Evolutionary conservation across 1,284 basidiomycete species (phyloP).

Genomic region (Cronartium quercuum): DNA sequence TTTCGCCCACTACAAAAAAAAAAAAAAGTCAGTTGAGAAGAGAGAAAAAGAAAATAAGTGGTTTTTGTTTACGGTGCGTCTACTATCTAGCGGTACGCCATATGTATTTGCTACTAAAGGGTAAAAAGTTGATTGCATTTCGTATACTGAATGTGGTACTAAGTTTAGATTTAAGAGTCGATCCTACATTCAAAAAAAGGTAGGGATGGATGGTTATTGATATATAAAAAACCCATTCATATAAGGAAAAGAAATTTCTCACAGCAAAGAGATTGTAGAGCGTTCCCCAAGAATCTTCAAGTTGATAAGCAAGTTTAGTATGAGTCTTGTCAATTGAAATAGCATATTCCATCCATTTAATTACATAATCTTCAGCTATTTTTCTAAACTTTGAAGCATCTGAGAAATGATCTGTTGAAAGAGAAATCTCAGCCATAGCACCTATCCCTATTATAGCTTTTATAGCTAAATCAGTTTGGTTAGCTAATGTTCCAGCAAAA

Average conservation of each 20-base stretch:
- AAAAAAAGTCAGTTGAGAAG: background rate
- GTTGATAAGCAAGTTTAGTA: constrained; percentile 49
- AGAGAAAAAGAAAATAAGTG: constrained; percentile 43
- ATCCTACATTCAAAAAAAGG: constrained; percentile 41
- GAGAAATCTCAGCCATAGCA: constrained; percentile 46
- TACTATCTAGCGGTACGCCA: constrained; percentile 48
- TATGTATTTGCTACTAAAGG: constrained; percentile 44
- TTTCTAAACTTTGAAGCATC: constrained; percentile 45
- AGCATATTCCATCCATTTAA: constrained; percentile 43
- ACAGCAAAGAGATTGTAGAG: constrained; percentile 48
- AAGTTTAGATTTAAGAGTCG: constrained; percentile 48
- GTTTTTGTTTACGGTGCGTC: constrained; percentile 49
- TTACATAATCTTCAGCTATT: constrained; percentile 44
- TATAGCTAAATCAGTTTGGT: constrained; percentile 48
- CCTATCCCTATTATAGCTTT: constrained; percentile 48
- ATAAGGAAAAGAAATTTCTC: constrained; percentile 45
- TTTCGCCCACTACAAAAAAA: constrained; percentile 29
- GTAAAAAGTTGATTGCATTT: constrained; percentile 48
- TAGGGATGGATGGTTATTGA: background rate
- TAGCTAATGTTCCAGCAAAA: constrained; percentile 48
- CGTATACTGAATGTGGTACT: constrained; percentile 47
- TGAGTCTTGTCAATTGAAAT: constrained; percentile 41
- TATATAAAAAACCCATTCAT: background rate
- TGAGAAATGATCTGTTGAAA: constrained; percentile 41
- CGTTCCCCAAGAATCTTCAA: constrained; percentile 48